Base-by-base conservation (phyloP, 139 green algal genomes). In the Chlorella sp. region DNA sequence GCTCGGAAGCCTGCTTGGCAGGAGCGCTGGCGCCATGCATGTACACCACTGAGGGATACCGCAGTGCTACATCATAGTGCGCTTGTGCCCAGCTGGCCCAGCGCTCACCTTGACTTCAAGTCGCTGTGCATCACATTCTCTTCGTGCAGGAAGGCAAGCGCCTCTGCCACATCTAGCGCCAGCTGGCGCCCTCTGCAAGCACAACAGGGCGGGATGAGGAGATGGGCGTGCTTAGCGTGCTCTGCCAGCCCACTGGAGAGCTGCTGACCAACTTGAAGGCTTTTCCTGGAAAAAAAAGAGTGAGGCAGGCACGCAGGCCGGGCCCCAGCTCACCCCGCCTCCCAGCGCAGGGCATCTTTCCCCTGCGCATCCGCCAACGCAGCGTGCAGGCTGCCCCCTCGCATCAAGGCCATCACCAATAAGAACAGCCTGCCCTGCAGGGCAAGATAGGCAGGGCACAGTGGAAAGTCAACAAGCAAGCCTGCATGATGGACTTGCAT, bases 341-440 rank as follows among this genome's bases (percentile, higher is more conserved):
- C 2, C 83, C 83, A 87, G 37, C 61, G 83, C 64, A 87, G 64
- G 36, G 28, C 14, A 1, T 78, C 18, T 66, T 66, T 66, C 24
- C 14, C 37, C 18, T 60, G 12, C 11, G 61, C 21, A 16, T 87
- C 19, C 37, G 79, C 57, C 7, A 87, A 66, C 83, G 83, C 83
- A 1, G 37, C 32, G 9, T 32, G 68, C 68, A 88, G 66, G 66
- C 39, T 69, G 64, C 84, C 84, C 26, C 84, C 84, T 0, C 14
- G 84, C 84, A 88, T 88, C 36, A 81, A 40, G 30, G 64, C 15
- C 40, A 66, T 80, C 21, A 76, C 84, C 84, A 88, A 30, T 68
- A 88, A 28, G 34, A 87, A 37, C 36, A 79, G 28, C 5, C 40
- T 26, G 32, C 83, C 83, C 79, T 85, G 79, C 79, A 68, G 36